These are phyloP conservation scores for Biancaea sappan DNA, from an alignment of 306 rosid genomes.

Conservation along the genomic window DNA sequence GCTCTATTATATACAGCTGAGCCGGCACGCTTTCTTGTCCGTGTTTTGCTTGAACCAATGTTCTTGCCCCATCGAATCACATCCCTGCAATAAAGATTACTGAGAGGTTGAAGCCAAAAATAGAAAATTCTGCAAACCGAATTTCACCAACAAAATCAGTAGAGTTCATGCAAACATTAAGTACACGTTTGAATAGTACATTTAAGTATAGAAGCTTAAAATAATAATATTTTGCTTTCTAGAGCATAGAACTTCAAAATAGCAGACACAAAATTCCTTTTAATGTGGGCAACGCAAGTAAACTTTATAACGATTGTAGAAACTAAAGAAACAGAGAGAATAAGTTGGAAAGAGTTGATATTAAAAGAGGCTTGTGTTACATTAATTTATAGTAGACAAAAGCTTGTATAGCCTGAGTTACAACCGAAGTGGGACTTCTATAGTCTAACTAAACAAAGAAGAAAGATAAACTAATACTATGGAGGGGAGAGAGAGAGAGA, in stretches of 20 bases:
- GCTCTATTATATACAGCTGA: slow-evolving; percentile 87
- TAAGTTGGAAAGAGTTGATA: no score
- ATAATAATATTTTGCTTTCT: background rate
- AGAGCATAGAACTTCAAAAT: background rate
- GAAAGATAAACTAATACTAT: background rate
- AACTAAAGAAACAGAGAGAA: no score
- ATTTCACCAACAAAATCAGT: slow-evolving; percentile 4
- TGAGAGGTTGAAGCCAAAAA: slow-evolving; percentile 18
- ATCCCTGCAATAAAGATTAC: slow-evolving; percentile 55
- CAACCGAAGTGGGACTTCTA: no score
- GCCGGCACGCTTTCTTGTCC: slow-evolving; percentile 90
- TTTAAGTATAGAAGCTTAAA: background rate
- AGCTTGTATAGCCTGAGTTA: no score
- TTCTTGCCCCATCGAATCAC: slow-evolving; percentile 98
- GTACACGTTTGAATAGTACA: background rate
- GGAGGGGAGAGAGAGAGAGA: background rate
- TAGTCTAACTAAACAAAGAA: no score
- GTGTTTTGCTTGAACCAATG: slow-evolving; percentile 57
- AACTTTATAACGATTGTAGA: background rate
- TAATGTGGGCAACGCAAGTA: background rate
- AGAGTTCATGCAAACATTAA: background rate
- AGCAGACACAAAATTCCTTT: background rate
- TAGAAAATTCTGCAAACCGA: slow-evolving; percentile 1
- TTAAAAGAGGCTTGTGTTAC: no score
- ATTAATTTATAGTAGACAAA: no score